Conservation (phyloP, 495 filamentous ascomycete genomes). For the Bacidia rubella region DNA sequence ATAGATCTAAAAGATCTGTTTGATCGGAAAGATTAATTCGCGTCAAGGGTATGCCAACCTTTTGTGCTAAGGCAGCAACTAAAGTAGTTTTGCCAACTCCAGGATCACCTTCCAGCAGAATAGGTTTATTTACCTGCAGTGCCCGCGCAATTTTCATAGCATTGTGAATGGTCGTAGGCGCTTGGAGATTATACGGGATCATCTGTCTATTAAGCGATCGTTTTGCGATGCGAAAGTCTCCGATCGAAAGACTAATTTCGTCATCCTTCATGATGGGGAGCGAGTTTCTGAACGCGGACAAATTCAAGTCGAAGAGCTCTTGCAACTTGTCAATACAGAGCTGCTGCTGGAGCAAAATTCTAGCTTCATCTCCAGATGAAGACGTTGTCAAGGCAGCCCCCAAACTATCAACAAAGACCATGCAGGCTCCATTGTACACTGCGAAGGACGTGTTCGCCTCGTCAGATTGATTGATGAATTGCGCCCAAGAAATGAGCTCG, state of each 20-base stretch:
- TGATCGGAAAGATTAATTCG: slow-evolving; percentile 96
- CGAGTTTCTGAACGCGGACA: slow-evolving; percentile 46
- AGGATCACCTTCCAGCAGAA: slow-evolving; percentile 87
- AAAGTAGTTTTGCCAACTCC: slow-evolving; percentile 97
- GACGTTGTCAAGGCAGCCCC: slow-evolving; percentile 87
- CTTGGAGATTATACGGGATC: slow-evolving; percentile 60
- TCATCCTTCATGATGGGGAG: slow-evolving; percentile 36
- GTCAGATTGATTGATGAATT: slow-evolving; percentile 64
- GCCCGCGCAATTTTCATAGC: slow-evolving; percentile 81
- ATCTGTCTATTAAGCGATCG: slow-evolving; percentile 34
- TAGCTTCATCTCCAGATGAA: slow-evolving; percentile 48
- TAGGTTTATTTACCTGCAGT: slow-evolving; percentile 78
- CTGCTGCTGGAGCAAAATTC: slow-evolving; percentile 46
- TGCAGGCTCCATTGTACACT: slow-evolving; percentile 76
- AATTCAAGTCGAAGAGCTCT: slow-evolving; percentile 48
- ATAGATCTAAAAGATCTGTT: slow-evolving; percentile 92
- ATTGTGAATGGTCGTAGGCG: slow-evolving; percentile 81
- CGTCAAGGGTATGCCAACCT: slow-evolving; percentile 66
- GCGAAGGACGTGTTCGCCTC: slow-evolving; percentile 38
- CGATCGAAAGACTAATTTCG: slow-evolving; percentile 42
- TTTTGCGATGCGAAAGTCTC: slow-evolving; percentile 56
- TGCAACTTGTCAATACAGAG: slow-evolving; percentile 61
- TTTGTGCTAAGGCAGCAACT: slow-evolving; percentile 65
- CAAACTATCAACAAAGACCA: slow-evolving; percentile 90
- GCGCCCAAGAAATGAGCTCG: slow-evolving; percentile 85